A percentile compares a stretch with the other conserved stretches of the same genome.
These are phyloP conservation scores for Clarireedia paspali DNA, from an alignment of 2,329 filamentous ascomycete species.

Conservation along the genomic window DNA sequence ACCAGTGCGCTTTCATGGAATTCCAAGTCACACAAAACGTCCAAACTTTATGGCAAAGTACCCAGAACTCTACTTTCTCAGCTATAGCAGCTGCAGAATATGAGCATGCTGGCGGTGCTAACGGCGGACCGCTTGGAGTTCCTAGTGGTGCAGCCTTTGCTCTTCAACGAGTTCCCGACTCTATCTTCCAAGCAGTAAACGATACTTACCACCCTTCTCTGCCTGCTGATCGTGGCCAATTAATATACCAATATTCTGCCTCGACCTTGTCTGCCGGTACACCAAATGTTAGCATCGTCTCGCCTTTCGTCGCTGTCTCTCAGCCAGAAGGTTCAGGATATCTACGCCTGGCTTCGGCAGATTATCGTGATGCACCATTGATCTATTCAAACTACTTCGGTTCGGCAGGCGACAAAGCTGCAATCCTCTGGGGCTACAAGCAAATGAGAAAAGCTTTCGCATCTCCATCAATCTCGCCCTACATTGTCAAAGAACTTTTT, in stretches of 20 bases:
- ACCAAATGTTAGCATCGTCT: not conserved
- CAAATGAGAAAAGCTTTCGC: not conserved
- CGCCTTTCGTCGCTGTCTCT: not conserved
- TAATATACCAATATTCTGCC: not conserved
- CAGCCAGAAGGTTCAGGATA: not conserved
- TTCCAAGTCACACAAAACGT: not conserved
- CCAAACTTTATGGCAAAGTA: not conserved
- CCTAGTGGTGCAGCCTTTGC: not conserved
- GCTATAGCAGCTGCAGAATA: not conserved
- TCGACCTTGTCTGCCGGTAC: not conserved
- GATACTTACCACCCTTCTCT: not conserved
- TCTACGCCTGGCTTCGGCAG: not conserved
- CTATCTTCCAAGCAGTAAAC: not conserved
- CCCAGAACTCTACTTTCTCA: not conserved
- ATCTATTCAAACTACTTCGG: not conserved
- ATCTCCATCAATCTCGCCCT: not conserved
- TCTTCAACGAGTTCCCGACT: not conserved
- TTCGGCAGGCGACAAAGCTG: not conserved
- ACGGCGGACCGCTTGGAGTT: not conserved
- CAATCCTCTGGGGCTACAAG: not conserved
- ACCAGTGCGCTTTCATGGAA: not conserved
- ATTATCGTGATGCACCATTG: not conserved
- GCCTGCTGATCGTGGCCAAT: not conserved
- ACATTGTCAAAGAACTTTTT: not conserved
- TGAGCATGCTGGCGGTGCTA: not conserved